Evolutionary conservation across 352 stramenopile species (phyloP), one percentile per base, ranked within the genome.

Genomic region (Pilasporangium apinafurcum): DNA sequence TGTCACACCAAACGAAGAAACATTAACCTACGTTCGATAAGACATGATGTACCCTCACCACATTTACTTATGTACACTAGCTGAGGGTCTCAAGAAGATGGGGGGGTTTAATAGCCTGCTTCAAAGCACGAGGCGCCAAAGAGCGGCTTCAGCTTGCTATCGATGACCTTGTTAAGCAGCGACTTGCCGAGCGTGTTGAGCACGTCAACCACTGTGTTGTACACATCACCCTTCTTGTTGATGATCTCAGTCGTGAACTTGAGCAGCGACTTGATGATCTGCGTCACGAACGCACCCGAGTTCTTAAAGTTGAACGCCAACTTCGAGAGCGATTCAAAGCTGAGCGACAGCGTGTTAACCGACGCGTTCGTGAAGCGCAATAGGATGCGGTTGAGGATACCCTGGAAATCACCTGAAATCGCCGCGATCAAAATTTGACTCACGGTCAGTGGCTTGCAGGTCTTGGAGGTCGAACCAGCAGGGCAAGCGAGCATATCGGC

Each of bases 141-240:
- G 18, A 18, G 12, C 22, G 42, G 21, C 4, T 29, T 32, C n/a
- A 49, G 31, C 29, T 29, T 30, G 30, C 30, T 30, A 13, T 22
- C 8, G 20, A 49, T 17, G 1, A 22, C 18, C 30, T 49, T 49
- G 30, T 49, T 49, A 16, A 49, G 18, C 20, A 49, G n/a, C 9
- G 42, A 49, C 42, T 49, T 49, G 42, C 30, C 30, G 29, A 49
- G 29, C 21, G 38, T 49, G 21, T 49, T 21, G 30, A 31, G 28
- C 2, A 49, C 16, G 30, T 42, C 30, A 22, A 42, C 24, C 12
- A 41, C 17, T 5, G 31, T 49, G 12, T 14, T 49, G 30, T 39
- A 49, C 29, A 49, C 30, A 10, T 10, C 7, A 10, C 42, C 42
- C 30, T 49, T 49, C 42, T 49, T 49, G 42, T 49, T 49, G n/a